Conservation (phyloP, 352 stramenopile genomes). For the Blastocystis sp. region DNA sequence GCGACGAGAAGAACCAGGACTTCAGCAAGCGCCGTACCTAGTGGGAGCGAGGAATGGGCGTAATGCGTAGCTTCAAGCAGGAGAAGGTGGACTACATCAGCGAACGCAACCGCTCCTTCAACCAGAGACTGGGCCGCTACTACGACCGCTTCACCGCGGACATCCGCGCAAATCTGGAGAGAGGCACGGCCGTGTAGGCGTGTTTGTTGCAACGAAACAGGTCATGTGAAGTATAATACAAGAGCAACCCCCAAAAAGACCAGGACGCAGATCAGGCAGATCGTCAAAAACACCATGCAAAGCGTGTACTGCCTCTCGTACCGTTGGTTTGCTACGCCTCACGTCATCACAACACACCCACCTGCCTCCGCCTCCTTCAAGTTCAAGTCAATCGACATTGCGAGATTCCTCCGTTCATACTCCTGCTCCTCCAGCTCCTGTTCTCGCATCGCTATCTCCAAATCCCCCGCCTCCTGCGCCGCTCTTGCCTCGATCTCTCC, state of each 20-base stretch:
- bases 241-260: neutral
- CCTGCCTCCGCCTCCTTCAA: no score
- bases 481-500: neutral
- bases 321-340: neutral
- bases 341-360: neutral
- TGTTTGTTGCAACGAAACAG: constrained; percentile 41
- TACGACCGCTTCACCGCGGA: constrained; percentile 96
- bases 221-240: neutral
- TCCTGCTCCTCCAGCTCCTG: no score
- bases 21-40: constrained; percentile 68
- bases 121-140: constrained; percentile 90
- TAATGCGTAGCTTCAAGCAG: constrained; percentile 74
- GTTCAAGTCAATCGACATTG: no score
- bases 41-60: neutral
- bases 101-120: constrained; percentile 93
- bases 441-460: no score
- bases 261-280: neutral
- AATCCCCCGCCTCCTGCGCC: no score
- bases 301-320: neutral
- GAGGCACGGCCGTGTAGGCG: constrained; percentile 88
- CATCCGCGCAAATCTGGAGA: constrained; percentile 93
- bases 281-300: neutral
- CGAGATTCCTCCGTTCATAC: no score
- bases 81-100: constrained; percentile 95
- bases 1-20: constrained; percentile 35